phyloP scores from a whole-genome alignment of 306 rosid genomes.

The Malus orientalis region DNA sequence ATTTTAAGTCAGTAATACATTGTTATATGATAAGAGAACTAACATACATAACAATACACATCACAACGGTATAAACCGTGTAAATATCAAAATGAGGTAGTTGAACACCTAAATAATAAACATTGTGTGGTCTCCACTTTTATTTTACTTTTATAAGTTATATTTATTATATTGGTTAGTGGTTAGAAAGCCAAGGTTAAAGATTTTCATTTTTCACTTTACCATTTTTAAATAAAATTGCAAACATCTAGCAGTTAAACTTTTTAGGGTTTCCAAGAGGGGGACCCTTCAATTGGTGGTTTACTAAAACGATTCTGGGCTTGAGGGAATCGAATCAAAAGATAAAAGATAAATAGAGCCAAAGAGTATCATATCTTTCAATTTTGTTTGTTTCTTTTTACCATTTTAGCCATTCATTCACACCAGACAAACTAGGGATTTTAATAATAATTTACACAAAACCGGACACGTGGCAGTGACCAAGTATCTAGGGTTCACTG shows the following conservation, averaged over 20 bases:
- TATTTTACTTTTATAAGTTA: no score
- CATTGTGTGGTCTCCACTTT: no score
- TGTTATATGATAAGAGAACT: no score
- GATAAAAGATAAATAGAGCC: not conserved
- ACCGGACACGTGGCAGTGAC: constrained; percentile 15
- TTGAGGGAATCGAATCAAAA: constrained; percentile 25
- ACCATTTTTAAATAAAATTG: constrained; percentile 12
- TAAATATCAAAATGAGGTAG: no score
- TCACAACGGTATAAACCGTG: no score
- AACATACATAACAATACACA: no score
- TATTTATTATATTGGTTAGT: no score
- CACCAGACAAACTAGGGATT: constrained; percentile 30
- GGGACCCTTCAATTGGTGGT: not conserved
- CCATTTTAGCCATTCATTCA: constrained; percentile 26
- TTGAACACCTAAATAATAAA: no score
- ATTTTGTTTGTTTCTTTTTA: not conserved
- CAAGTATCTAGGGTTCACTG: not conserved
- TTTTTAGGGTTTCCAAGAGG: constrained; percentile 3
- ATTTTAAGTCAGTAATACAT: no score
- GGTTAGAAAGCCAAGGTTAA: no score
- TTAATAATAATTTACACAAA: not conserved
- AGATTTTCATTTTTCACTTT: not conserved
- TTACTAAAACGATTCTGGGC: constrained; percentile 17
- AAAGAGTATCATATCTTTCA: not conserved
- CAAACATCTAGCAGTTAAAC: not conserved